These are phyloP conservation scores for Phytophthora multivora DNA, from an alignment of 352 stramenopile genomes.

Conservation along the genomic window DNA sequence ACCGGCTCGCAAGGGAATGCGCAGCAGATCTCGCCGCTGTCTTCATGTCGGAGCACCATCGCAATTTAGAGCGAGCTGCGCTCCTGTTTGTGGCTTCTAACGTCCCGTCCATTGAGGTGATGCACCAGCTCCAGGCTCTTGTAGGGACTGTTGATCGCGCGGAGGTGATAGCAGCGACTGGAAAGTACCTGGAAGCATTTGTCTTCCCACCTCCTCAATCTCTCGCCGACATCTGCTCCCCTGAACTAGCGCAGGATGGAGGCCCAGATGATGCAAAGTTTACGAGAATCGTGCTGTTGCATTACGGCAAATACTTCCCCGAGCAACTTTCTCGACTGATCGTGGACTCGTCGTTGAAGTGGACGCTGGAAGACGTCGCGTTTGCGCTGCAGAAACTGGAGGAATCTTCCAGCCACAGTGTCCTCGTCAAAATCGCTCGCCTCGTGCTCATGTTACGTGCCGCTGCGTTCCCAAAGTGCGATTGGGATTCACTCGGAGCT, in stretches of 20 bases:
- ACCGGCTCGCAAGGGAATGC: constrained; percentile 70
- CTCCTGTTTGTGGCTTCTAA: constrained; percentile 80
- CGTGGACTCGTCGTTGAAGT: constrained; percentile 72
- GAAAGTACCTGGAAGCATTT: constrained; percentile 79
- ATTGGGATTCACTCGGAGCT: constrained; percentile 34
- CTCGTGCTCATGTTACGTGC: constrained; percentile 71
- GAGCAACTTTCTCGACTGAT: constrained; percentile 75
- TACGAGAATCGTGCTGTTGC: constrained; percentile 66
- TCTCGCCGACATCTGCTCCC: constrained; percentile 24
- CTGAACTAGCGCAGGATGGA: constrained; percentile 11
- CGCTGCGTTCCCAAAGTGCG: constrained; percentile 22
- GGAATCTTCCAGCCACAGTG: constrained; percentile 48
- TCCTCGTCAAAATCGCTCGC: constrained; percentile 62
- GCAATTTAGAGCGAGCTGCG: constrained; percentile 64
- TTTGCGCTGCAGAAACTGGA: constrained; percentile 68
- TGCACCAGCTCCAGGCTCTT: constrained; percentile 59
- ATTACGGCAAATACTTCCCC: constrained; percentile 78
- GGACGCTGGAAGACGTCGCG: constrained; percentile 70
- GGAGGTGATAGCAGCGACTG: constrained; percentile 63
- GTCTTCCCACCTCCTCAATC: constrained; percentile 60
- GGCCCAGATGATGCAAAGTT: constrained; percentile 38
- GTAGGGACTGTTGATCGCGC: constrained; percentile 43
- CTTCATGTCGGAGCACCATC: constrained; percentile 60
- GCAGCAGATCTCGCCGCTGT: constrained; percentile 62
- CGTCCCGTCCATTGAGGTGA: constrained; percentile 56